phyloP scores from a whole-genome alignment of 2,329 filamentous ascomycete species.

The Claviceps africana region DNA sequence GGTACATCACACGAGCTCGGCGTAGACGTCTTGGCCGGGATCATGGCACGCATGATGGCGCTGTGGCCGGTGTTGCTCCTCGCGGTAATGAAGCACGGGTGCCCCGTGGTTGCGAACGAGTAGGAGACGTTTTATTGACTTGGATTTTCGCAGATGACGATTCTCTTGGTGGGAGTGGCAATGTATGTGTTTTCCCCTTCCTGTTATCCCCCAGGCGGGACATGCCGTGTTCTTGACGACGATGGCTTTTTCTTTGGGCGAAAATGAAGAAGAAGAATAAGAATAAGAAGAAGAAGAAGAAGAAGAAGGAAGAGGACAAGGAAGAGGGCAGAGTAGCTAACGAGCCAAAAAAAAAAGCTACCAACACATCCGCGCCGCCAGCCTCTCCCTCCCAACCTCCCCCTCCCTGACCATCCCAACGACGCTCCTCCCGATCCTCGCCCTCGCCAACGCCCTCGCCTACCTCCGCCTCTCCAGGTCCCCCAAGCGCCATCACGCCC shows the following conservation, averaged over 20 bases:
- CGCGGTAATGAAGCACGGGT: neutral
- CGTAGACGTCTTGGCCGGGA: no score
- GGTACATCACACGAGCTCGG: no score
- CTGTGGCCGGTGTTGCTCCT: neutral
- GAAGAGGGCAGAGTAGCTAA: no score
- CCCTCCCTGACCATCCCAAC: neutral
- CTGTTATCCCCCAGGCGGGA: neutral
- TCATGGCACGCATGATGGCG: neutral
- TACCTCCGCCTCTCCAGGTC: neutral
- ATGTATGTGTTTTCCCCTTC: neutral
- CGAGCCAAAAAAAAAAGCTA: neutral
- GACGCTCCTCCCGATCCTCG: slow-evolving; percentile 1
- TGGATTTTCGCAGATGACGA: neutral
- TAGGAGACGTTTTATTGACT: neutral
- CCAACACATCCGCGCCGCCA: slow-evolving; percentile 1
- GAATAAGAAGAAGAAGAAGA: neutral
- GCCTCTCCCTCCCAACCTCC: slow-evolving; percentile 3
- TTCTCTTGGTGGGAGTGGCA: neutral
- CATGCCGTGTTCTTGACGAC: no score
- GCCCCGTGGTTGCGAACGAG: no score
- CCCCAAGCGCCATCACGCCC: neutral
- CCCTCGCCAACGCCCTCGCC: neutral
- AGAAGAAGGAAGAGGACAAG: no score
- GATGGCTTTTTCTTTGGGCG: no score
- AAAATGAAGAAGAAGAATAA: no score